Evolutionary conservation across 352 stramenopile genomes (phyloP), one percentile per base, ranked within the genome.

Genomic region (Blastocystis sp.): DNA sequence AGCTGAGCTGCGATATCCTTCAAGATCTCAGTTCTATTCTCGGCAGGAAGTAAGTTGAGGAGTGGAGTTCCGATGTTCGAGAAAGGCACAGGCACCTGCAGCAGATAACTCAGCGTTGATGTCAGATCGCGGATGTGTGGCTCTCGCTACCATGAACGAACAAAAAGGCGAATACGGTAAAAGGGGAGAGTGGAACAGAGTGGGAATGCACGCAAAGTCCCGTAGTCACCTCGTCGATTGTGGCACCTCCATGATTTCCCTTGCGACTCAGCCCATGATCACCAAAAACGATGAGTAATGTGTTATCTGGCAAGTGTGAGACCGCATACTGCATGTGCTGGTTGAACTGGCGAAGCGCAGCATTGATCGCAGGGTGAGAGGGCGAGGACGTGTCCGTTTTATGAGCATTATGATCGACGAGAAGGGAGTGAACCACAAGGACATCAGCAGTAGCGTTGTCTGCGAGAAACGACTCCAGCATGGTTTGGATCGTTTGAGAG

Each of bases 361-460:
- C 16, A 45, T 78, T 24, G 53, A 89, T 79, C 16, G 63, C 13
- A 20, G 53, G 78, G 50, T 75, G 3, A 3, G 78, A 78, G 39
- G 78, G 55, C 41, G 63, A 79, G 20, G 63, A 79, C 2, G 78
- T 89, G 9, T 59, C 53, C 30, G 63, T 45, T 43, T 76, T 73
- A 43, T 89, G 78, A 41, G 63, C 78, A 39, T 76, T 79, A 43
- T 89, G 78, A 43, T 89, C 78, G 8, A 78, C 63, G 62, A 79
- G 66, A 24, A 89, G 66, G 9, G 66, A 79, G 30, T 89, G 78
- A 65, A 89, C 20, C 0, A 89, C 47, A 3, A 89, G 47, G 2
- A 89, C 47, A 45, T 89, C 78, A 13, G 43, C 18, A 34, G 30
- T 45, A 8, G 13, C 26, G 0, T 39, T n/a, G 9, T 18, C 55